Evolutionary conservation across 805 yeast genomes (phyloP).

Genomic region (Debaryomyces castellii): DNA sequence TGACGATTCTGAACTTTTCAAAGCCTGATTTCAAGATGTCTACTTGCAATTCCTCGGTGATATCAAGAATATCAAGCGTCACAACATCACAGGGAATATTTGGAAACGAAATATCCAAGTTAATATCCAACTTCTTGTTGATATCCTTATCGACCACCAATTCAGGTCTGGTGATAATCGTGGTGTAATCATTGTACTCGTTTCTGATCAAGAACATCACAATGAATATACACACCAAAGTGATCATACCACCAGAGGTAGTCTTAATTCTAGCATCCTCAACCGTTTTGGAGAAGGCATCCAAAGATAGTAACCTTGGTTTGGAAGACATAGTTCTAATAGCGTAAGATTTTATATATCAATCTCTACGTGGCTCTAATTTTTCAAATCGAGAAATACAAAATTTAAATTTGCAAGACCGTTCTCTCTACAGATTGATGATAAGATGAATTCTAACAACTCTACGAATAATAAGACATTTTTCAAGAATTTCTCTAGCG

Average conservation of each 20-base stretch:
- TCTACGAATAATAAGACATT: constrained; percentile 12
- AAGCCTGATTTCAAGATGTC: constrained; percentile 74
- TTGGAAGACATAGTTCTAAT: constrained; percentile 18
- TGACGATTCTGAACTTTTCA: constrained; percentile 57
- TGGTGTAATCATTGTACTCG: constrained; percentile 76
- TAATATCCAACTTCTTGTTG: constrained; percentile 71
- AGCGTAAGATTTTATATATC: background rate
- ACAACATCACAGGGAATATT: constrained; percentile 81
- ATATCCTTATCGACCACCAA: constrained; percentile 85
- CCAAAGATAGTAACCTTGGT: constrained; percentile 58
- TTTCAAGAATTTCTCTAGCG: constrained; percentile 20
- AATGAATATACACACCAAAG: constrained; percentile 63
- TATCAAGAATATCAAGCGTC: constrained; percentile 84
- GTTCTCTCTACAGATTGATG: too few species aligned
- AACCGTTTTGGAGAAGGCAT: constrained; percentile 91
- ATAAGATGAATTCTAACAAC: constrained; percentile 3
- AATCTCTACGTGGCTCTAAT: background rate
- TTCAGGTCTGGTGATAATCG: constrained; percentile 72
- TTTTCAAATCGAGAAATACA: background rate
- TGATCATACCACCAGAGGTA: constrained; percentile 85
- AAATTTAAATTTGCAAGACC: background rate
- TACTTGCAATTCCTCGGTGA: constrained; percentile 78
- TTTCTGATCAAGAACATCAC: constrained; percentile 62
- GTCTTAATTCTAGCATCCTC: constrained; percentile 92
- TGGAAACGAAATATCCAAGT: constrained; percentile 81